phyloP scores from a whole-genome alignment of 2,329 filamentous ascomycete species.

The Pyricularia grisea region DNA sequence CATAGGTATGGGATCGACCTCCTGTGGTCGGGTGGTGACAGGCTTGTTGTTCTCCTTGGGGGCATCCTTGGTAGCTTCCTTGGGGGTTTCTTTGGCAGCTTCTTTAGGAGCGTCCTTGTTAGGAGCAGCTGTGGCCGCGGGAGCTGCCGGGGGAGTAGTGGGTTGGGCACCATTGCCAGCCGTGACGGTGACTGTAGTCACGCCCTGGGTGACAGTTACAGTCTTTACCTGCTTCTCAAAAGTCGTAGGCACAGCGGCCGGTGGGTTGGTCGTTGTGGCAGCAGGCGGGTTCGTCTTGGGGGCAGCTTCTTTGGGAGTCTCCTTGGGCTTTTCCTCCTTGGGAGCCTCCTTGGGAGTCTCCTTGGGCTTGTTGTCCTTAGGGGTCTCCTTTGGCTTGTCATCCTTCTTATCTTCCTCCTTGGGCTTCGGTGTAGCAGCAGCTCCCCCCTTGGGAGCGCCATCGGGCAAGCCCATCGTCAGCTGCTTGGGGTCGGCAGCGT shows the following conservation, averaged over 20 bases:
- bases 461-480: slow-evolving; percentile 32
- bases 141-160: not conserved
- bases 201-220: slow-evolving; percentile 29
- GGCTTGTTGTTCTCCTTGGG: not conserved
- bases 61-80: no score
- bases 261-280: not conserved
- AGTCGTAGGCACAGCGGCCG: slow-evolving; percentile 10
- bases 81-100: not conserved
- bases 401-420: not conserved
- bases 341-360: not conserved
- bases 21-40: not conserved
- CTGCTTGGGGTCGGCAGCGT: slow-evolving; percentile 33
- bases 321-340: slow-evolving; percentile 13
- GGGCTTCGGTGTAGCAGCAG: not conserved
- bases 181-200: slow-evolving; percentile 1
- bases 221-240: slow-evolving; percentile 19
- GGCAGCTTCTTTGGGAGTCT: slow-evolving; percentile 5
- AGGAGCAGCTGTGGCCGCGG: not conserved
- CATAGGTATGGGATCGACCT: not conserved
- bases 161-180: not conserved
- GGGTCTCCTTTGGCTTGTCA: not conserved
- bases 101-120: not conserved
- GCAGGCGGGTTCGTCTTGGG: not conserved
- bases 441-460: slow-evolving; percentile 19
- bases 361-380: not conserved